Evolutionary conservation across 352 stramenopile species (phyloP).

Genomic region (Elongisporangium senticosum): DNA sequence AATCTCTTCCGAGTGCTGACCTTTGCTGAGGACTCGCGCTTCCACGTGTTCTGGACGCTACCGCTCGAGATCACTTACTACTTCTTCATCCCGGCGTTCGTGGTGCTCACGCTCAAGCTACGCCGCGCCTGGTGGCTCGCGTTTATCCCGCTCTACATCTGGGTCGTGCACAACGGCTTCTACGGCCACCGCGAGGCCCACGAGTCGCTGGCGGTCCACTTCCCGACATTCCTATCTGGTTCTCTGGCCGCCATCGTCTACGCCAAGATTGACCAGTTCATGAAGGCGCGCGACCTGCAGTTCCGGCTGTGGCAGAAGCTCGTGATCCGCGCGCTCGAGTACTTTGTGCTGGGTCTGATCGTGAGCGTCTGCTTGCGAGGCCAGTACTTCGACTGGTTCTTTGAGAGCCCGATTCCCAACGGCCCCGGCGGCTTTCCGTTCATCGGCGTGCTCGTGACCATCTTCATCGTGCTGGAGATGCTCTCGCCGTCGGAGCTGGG

Average conservation of each 20-base stretch:
- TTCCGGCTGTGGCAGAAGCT: too few relatives aligned
- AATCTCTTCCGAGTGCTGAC: slow-evolving; percentile 37
- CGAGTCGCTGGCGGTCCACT: slow-evolving; percentile 19
- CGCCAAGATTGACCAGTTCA: not conserved
- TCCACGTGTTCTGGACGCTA: slow-evolving; percentile 49
- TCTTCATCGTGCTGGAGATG: slow-evolving; percentile 39
- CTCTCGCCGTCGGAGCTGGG: slow-evolving; percentile 27
- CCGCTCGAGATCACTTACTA: slow-evolving; percentile 47
- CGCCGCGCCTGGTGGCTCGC: slow-evolving; percentile 25
- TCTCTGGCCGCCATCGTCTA: slow-evolving; percentile 36
- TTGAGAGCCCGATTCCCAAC: slow-evolving; percentile 14
- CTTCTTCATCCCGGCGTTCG: slow-evolving; percentile 31
- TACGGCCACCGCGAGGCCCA: slow-evolving; percentile 21
- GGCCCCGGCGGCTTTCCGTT: slow-evolving; percentile 17
- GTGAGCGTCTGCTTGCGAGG: slow-evolving; percentile 24
- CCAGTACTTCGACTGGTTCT: slow-evolving; percentile 34
- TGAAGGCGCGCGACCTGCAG: too few relatives aligned
- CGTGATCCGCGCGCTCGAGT: too few relatives aligned
- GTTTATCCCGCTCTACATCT: slow-evolving; percentile 19
- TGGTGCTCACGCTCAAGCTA: slow-evolving; percentile 18
- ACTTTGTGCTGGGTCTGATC: too few relatives aligned
- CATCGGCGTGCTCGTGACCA: slow-evolving; percentile 23
- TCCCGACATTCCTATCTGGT: slow-evolving; percentile 33
- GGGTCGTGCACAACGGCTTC: slow-evolving; percentile 19
- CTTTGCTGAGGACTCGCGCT: slow-evolving; percentile 17